phyloP scores from a whole-genome alignment of 805 yeast genomes.

The Wickerhamomyces queroliae region DNA sequence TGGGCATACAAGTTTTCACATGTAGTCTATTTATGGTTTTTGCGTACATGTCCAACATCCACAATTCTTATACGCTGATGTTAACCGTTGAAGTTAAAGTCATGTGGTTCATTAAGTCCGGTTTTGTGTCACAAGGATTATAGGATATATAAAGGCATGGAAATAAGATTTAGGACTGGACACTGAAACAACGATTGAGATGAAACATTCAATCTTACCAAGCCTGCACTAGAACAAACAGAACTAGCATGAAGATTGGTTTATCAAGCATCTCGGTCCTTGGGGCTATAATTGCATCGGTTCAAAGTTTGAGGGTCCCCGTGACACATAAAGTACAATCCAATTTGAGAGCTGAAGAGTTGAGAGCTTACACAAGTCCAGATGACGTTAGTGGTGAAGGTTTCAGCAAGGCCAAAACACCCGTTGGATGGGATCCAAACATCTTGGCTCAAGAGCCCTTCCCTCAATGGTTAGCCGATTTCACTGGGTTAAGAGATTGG shows the following conservation, averaged over 20 bases:
- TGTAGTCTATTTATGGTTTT: too few relatives aligned
- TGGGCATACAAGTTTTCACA: too few relatives aligned
- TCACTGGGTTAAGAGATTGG: conserved; percentile 76
- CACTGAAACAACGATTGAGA: too few relatives aligned
- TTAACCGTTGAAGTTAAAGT: too few relatives aligned
- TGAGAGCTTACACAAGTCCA: not conserved
- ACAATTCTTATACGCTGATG: not conserved
- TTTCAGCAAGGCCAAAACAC: conserved; percentile 6
- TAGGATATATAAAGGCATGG: too few relatives aligned
- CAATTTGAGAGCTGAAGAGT: not conserved
- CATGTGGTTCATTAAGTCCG: not conserved
- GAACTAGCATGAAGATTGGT: not conserved
- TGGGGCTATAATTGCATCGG: too few relatives aligned
- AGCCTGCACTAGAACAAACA: not conserved
- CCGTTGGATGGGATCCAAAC: conserved; percentile 22
- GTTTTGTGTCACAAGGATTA: not conserved
- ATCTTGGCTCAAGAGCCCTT: conserved; percentile 38
- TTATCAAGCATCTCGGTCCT: not conserved
- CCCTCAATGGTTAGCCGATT: conserved; percentile 73
- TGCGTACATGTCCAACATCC: too few relatives aligned
- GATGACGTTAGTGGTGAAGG: not conserved
- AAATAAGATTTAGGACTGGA: too few relatives aligned
- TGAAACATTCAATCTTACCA: not conserved
- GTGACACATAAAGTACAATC: conserved; percentile 1
- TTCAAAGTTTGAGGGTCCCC: not conserved